Conservation (phyloP, 73 alveolate genomes). For the Tetrahymena thermophila region DNA sequence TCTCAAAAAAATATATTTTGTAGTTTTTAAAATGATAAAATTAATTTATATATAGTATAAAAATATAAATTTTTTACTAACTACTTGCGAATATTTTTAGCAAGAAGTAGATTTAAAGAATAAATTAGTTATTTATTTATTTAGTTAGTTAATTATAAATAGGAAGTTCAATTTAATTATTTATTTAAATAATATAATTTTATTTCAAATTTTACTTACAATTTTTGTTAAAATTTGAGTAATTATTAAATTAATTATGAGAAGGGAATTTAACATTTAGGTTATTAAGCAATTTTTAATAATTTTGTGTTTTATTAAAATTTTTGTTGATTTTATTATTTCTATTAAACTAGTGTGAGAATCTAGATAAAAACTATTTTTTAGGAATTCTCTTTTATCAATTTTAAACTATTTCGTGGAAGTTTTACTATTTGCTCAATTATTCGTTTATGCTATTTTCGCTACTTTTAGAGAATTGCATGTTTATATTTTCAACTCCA, state of each 20-base stretch:
- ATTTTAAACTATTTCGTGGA: background rate
- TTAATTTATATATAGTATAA: too few species aligned
- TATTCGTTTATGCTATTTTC: background rate
- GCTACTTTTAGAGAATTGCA: background rate
- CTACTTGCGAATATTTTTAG: background rate
- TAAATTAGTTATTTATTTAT: too few species aligned
- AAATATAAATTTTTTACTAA: too few species aligned
- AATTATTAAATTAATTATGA: background rate
- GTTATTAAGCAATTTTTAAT: too few species aligned
- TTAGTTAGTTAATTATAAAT: too few species aligned
- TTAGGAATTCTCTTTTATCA: background rate
- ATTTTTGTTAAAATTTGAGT: too few species aligned
- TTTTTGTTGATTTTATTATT: too few species aligned
- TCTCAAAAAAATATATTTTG: too few species aligned
- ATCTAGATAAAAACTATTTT: background rate
- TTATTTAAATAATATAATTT: too few species aligned
- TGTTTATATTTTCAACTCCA: background rate
- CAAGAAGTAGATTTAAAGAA: background rate
- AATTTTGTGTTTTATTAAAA: too few species aligned
- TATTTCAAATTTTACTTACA: background rate
- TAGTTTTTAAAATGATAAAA: too few species aligned
- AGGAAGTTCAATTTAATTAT: background rate
- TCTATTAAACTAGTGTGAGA: too few species aligned
- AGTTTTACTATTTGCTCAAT: background rate
- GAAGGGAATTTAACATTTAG: background rate